Conservation (phyloP, 2,329 filamentous ascomycete genomes). For the Phoma herbarum region DNA sequence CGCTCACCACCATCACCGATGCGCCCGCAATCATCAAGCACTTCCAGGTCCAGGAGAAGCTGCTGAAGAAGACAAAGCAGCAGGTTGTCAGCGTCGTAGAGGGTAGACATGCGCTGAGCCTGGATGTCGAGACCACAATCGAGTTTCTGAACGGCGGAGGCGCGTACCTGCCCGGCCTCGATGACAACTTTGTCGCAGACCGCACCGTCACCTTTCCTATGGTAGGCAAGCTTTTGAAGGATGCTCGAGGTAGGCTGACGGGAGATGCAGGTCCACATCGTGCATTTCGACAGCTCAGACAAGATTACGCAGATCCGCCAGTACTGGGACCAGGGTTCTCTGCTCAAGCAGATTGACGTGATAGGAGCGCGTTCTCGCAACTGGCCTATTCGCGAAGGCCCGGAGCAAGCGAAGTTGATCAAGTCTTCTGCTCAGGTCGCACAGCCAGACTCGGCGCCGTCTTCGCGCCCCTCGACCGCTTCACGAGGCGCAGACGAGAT, state of each 20-base stretch:
- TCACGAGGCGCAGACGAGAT: slow-evolving; percentile 45
- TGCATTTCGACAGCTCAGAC: slow-evolving; percentile 77
- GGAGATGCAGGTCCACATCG: slow-evolving; percentile 70
- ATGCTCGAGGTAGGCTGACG: slow-evolving; percentile 18
- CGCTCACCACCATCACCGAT: slow-evolving; percentile 76
- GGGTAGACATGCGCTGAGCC: slow-evolving; percentile 71
- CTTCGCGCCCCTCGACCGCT: slow-evolving; percentile 47
- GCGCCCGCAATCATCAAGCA: slow-evolving; percentile 84
- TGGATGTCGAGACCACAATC: slow-evolving; percentile 83
- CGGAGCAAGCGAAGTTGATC: slow-evolving; percentile 83
- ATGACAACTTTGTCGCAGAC: slow-evolving; percentile 93
- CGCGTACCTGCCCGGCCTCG: slow-evolving; percentile 84
- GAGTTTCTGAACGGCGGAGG: slow-evolving; percentile 85
- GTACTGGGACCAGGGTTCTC: slow-evolving; percentile 93
- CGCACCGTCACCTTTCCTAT: slow-evolving; percentile 80
- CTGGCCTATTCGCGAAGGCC: slow-evolving; percentile 92
- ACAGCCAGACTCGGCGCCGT: slow-evolving; percentile 39
- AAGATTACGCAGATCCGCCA: slow-evolving; percentile 89
- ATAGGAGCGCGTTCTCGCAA: slow-evolving; percentile 90
- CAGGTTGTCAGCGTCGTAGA: slow-evolving; percentile 79
- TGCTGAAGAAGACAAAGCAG: slow-evolving; percentile 84
- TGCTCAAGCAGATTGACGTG: slow-evolving; percentile 91
- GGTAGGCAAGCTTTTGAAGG: slow-evolving; percentile 63
- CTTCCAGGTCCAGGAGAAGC: slow-evolving; percentile 72
- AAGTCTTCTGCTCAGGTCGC: slow-evolving; percentile 59